Conservation (phyloP, 768 basidiomycete genomes). For the Xerocomus spinulosus region DNA sequence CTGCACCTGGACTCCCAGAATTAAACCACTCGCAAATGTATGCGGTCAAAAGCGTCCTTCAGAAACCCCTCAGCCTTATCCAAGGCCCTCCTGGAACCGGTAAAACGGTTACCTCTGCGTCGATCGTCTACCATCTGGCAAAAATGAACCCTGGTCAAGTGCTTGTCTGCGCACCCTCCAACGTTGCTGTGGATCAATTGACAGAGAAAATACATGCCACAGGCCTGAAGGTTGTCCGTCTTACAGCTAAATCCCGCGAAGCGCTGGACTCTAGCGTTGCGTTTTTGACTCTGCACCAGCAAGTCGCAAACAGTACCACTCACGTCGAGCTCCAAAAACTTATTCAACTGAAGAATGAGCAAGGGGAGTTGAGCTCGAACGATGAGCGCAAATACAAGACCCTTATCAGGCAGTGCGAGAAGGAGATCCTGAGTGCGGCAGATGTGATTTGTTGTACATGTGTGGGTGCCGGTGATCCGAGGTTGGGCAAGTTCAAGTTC, state of each 20-base stretch:
- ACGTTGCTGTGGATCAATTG: conserved; percentile 98
- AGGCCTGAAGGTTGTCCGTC: conserved; percentile 95
- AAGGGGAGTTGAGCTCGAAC: conserved; percentile 92
- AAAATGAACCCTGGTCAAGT: conserved; percentile 99
- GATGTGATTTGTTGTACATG: conserved; percentile 99
- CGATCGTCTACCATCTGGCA: conserved; percentile 96
- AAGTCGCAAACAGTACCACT: conserved; percentile 94
- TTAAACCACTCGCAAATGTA: conserved; percentile 99
- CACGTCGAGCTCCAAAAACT: conserved; percentile 97
- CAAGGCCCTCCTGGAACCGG: conserved; percentile 99
- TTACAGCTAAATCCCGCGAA: conserved; percentile 97
- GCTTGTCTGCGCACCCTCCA: conserved; percentile 96
- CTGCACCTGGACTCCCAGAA: conserved; percentile 94
- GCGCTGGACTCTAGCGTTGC: conserved; percentile 93
- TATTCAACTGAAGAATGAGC: conserved; percentile 95
- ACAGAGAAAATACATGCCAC: conserved; percentile 99
- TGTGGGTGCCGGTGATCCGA: conserved; percentile 95
- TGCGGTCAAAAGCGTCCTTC: conserved; percentile 97
- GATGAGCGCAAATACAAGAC: conserved; percentile 99
- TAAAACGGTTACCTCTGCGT: conserved; percentile 98
- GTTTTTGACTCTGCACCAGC: conserved; percentile 93
- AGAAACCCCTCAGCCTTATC: conserved; percentile 96
- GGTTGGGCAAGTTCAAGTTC: conserved; percentile 95
- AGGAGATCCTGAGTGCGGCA: conserved; percentile 91
- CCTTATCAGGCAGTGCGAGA: conserved; percentile 90